Percentiles rank a stretch among this genome's conserved stretches.
These are phyloP conservation scores for Pichia kudriavzevii DNA, from an alignment of 1,139 yeast species.

Conservation along the genomic window DNA sequence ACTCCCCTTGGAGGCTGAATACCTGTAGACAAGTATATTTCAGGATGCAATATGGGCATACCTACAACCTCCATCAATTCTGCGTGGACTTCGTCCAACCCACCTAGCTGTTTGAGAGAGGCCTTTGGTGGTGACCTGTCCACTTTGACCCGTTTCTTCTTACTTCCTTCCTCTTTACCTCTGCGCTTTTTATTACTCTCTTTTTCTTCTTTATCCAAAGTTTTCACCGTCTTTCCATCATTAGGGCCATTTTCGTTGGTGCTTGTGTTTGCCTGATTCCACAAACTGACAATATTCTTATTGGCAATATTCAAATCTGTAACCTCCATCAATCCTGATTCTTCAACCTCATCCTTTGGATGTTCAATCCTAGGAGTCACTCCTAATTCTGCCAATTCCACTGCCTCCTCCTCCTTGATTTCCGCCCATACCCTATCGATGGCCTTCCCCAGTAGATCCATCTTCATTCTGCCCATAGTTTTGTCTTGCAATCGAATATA, in stretches of 20 bases:
- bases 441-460: conserved; percentile 35
- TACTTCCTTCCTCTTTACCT: conserved; percentile 27
- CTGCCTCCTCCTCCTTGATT: conserved; percentile 26
- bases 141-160: conserved; percentile 34
- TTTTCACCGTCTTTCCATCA: conserved; percentile 8
- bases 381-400: conserved; percentile 22
- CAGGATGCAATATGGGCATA: conserved; percentile 89
- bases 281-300: conserved; percentile 63
- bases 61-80: conserved; percentile 88
- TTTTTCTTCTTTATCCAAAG: conserved; percentile 16
- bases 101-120: conserved; percentile 73
- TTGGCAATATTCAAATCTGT: conserved; percentile 61
- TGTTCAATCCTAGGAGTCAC: no score
- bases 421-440: conserved; percentile 35
- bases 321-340: conserved; percentile 45
- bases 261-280: conserved; percentile 36
- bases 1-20: conserved; percentile 98
- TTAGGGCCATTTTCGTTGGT: conserved; percentile 7
- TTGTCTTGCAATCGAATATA: conserved; percentile 56
- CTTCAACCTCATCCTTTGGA: conserved; percentile 27
- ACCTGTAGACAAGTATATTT: conserved; percentile 78
- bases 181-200: conserved; percentile 27
- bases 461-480: conserved; percentile 61
- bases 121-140: conserved; percentile 68
- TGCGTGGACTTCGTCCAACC: conserved; percentile 74